Base-by-base conservation (phyloP, 2,329 filamentous ascomycete genomes). In the Colletotrichum chrysophilum region DNA sequence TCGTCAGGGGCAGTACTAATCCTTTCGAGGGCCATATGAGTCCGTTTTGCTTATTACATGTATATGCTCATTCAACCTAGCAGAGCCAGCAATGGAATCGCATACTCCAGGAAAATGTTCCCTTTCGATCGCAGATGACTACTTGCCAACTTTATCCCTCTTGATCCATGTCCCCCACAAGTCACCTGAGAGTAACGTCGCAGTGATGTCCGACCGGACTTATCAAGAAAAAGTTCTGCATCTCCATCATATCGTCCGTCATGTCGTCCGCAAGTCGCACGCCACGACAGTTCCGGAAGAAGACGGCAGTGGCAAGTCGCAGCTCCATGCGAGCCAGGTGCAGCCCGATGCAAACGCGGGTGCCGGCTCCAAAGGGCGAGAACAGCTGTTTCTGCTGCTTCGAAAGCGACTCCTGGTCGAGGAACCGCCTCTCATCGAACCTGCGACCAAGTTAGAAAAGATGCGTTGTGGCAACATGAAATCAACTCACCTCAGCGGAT, bases 251-350 rank as follows among this genome's bases (percentile, higher is more conserved):
- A 0, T 79, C 76, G 64, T 85, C 82, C 2, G 72, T 78, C 80
- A 85, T 86, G 13, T 80, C 82, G 62, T 86, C 82, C 16, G 73
- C 66, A 4, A 83, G 71, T 21, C 62, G 80, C 1, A 83, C 81
- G 68, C 80, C 80, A 0, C 85, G 84, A 74, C 87, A 90, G 36
- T 87, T 82, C 1, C 85, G 83, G 79, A 92, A 91, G 80, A 93
- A 90, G 7, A 86, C 82, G 0, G 89, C 88, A 0, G 87, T 84
- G 0, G 86, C 88, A 43, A 90, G 85, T 10, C 90, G 85, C 34
- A 92, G 79, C 78, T 92, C 90, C 82, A 90, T 90, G 26, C 85
- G 83, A 1, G 91, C 91, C 24, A 93, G 84, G 76, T 92, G 89
- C 30, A 90, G 82, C 2, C 91, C 91, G 18, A 93, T 83, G 76